phyloP scores from a whole-genome alignment of 192 early-diverging fungal genomes.

The Umbelopsis isabellina region DNA sequence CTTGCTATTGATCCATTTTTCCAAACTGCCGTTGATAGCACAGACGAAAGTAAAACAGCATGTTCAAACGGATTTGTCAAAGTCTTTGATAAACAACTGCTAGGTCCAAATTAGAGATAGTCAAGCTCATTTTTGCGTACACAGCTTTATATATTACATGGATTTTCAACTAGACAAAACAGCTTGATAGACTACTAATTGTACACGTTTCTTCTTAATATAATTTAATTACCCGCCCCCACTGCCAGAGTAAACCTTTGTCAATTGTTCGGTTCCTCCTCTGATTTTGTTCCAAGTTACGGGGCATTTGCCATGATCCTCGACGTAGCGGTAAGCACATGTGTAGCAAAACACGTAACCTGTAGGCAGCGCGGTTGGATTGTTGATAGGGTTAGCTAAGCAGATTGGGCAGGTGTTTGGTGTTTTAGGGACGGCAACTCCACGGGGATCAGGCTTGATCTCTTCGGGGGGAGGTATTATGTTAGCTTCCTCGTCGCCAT shows the following conservation, averaged over 20 bases:
- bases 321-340: conserved; percentile 79
- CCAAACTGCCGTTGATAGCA: neutral
- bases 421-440: conserved; percentile 72
- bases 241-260: conserved; percentile 68
- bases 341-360: conserved; percentile 96
- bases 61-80: conserved; percentile 24
- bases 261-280: conserved; percentile 51
- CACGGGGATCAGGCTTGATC: conserved; percentile 73
- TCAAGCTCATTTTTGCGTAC: neutral
- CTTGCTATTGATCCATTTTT: conserved; percentile 43
- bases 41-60: neutral
- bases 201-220: neutral
- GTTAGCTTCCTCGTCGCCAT: conserved; percentile 45
- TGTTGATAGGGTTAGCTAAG: conserved; percentile 61
- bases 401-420: conserved; percentile 85
- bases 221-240: conserved; percentile 4
- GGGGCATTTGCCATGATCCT: conserved; percentile 75
- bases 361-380: conserved; percentile 83
- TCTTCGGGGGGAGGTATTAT: conserved; percentile 77
- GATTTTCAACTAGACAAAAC: neutral
- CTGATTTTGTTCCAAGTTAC: conserved; percentile 64
- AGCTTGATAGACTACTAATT: conserved; percentile 3
- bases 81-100: conserved; percentile 34
- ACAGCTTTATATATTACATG: conserved; percentile 5
- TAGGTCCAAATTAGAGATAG: conserved; percentile 4